Conservation (phyloP, 2,329 filamentous ascomycete genomes). For the Esteya vermicola region DNA sequence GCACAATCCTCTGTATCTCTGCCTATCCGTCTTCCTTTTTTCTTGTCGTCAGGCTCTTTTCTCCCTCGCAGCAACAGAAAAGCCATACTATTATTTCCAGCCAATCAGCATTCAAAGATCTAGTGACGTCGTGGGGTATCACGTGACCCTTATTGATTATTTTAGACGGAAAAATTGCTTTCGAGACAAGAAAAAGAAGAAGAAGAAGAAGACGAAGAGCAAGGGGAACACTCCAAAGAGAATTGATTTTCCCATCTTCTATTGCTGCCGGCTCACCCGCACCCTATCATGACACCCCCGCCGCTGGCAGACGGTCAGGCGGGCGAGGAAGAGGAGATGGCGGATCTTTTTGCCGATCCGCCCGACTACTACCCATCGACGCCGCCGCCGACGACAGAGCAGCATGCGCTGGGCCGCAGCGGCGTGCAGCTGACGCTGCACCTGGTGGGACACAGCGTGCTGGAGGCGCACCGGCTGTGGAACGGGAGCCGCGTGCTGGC, state of each 20-base stretch:
- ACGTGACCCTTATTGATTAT: too few relatives aligned
- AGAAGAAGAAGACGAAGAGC: background rate
- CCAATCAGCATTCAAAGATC: too few relatives aligned
- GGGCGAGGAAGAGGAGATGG: slow-evolving; percentile 7
- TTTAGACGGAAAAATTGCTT: too few relatives aligned
- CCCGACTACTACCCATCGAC: slow-evolving; percentile 67
- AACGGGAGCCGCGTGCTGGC: slow-evolving; percentile 72
- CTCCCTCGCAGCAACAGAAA: too few relatives aligned
- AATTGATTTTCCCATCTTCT: background rate
- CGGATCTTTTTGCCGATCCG: slow-evolving; percentile 56
- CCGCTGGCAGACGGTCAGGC: background rate
- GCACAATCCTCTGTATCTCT: too few relatives aligned
- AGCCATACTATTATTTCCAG: too few relatives aligned
- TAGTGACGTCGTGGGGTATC: too few relatives aligned
- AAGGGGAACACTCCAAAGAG: background rate
- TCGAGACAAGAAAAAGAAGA: background rate
- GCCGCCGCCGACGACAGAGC: slow-evolving; percentile 58
- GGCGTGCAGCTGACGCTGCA: slow-evolving; percentile 42
- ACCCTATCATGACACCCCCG: too few relatives aligned
- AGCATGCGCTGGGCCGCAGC: slow-evolving; percentile 47
- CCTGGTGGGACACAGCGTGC: slow-evolving; percentile 64
- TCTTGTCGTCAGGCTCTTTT: too few relatives aligned
- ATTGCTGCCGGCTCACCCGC: background rate
- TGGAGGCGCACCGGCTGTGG: slow-evolving; percentile 86
- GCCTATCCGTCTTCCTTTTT: too few relatives aligned